Evolutionary conservation across 331 rosid species (phyloP).

Genomic region (Dryas integrifolia): DNA sequence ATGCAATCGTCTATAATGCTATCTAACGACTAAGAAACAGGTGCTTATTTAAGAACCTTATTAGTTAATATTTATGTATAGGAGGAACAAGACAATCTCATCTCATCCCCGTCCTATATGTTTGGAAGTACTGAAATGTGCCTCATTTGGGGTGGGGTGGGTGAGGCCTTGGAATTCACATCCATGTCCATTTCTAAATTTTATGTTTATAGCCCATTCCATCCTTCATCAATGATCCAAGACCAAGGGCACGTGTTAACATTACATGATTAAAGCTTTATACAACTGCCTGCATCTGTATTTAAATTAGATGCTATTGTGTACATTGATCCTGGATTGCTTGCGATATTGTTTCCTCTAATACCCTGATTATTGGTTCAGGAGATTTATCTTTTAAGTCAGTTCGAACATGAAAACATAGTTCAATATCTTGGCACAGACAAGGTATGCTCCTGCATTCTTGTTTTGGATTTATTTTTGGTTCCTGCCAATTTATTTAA

Average conservation of each 20-base stretch:
- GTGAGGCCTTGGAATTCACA: not conserved
- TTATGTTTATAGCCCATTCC: not conserved
- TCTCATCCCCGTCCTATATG: no score
- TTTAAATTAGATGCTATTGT: not conserved
- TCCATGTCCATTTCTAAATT: not conserved
- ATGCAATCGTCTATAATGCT: no score
- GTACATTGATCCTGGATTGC: not conserved
- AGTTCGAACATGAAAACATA: slow-evolving; percentile 87
- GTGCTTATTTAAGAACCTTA: no score
- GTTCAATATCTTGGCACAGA: slow-evolving; percentile 88
- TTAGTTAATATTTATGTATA: no score
- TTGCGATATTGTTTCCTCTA: slow-evolving; percentile 1
- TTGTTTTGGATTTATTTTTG: slow-evolving; percentile 14
- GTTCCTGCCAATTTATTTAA: not conserved
- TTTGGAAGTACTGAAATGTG: no score
- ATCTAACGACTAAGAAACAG: no score
- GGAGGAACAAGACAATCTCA: no score
- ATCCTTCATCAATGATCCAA: not conserved
- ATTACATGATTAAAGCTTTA: not conserved
- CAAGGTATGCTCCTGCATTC: slow-evolving; percentile 53
- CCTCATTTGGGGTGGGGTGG: no score
- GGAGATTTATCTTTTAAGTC: slow-evolving; percentile 90
- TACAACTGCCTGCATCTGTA: not conserved
- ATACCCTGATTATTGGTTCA: slow-evolving; percentile 29
- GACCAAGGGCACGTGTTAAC: not conserved